Evolutionary conservation across 306 rosid species (phyloP), one percentile per base, ranked within the genome.

Genomic region (Parietaria judaica): DNA sequence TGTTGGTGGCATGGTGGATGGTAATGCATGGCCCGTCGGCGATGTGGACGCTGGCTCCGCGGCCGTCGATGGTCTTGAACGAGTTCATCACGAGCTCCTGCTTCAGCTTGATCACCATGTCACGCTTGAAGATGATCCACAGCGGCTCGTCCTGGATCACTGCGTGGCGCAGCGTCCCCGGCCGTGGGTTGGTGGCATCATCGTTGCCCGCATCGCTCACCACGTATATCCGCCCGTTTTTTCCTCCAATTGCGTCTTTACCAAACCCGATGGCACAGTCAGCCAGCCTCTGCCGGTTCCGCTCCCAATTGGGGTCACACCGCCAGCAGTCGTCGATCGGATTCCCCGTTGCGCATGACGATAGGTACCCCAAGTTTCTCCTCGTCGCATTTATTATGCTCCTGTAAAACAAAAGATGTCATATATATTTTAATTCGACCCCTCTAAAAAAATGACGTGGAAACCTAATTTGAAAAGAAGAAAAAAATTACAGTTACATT

Each of bases 261-360:
- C 97, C 97, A 7, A 90, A 90, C 50, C 97, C 97, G 2, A 86
- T 86, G 9, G 90, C 95, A 14, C 97, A 90, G 39, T 90, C 97
- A 0, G 97, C 95, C 7, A 86, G 68, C 16, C 94, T 74, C 64
- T 90, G 91, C 2, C 97, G 67, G 64, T 90, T 86, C 51, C 37
- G 63, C 39, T 75, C 86, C 97, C 97, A 90, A 38, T 84, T 84
- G 0, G 94, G 71, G 34, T 86, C 72, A 36, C 97, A 90, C 10
- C 97, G 60, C 97, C 95, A 86, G 60, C 97, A 90, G 60, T 90
- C 97, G 17, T 90, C 97, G 34, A 90, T 90, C 13, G 97, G 97
- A 64, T 90, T 90, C 1, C 97, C 97, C 0, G 77, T 86, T 71
- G 88, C 86, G 6, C 97, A 90, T 0, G 95, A 82, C 13, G 53